Evolutionary conservation across 345 rosid genomes (phyloP).

Genomic region (Rhodamnia rubescens): DNA sequence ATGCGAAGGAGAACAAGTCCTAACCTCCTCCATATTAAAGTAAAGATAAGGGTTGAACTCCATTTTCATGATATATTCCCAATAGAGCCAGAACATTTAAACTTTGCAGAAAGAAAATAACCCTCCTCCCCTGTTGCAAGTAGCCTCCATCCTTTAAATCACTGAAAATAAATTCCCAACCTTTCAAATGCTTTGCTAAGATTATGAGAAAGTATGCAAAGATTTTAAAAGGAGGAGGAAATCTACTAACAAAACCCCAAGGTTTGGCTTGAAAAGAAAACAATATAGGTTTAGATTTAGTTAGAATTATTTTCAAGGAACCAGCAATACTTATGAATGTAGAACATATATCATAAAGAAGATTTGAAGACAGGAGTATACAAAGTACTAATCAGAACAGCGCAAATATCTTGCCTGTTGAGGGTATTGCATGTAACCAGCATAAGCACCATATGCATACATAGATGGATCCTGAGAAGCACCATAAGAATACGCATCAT

Average conservation of each 20-base stretch:
- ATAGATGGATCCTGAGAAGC: constrained; percentile 82
- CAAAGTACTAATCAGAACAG: not conserved
- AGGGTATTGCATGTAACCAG: constrained; percentile 81
- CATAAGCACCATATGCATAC: constrained; percentile 79
- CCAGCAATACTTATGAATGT: not conserved
- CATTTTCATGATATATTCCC: not conserved
- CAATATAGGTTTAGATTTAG: not conserved
- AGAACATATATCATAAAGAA: not conserved
- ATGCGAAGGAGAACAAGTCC: not conserved
- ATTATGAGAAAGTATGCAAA: not conserved
- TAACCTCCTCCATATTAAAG: not conserved
- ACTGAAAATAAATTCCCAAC: not conserved
- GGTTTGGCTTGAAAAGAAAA: not conserved
- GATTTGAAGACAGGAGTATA: not conserved
- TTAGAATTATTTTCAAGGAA: not conserved
- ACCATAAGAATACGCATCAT: constrained; percentile 78
- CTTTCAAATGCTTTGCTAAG: not conserved
- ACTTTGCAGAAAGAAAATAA: not conserved
- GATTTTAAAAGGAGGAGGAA: not conserved
- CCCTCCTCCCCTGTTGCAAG: not conserved
- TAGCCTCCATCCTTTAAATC: not conserved
- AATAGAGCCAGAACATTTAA: not conserved
- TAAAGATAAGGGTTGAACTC: not conserved
- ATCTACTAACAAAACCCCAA: not conserved
- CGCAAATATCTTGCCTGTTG: constrained; percentile 44